Conservation (phyloP, 306 rosid species). For the Lithocarpus polystachyus region DNA sequence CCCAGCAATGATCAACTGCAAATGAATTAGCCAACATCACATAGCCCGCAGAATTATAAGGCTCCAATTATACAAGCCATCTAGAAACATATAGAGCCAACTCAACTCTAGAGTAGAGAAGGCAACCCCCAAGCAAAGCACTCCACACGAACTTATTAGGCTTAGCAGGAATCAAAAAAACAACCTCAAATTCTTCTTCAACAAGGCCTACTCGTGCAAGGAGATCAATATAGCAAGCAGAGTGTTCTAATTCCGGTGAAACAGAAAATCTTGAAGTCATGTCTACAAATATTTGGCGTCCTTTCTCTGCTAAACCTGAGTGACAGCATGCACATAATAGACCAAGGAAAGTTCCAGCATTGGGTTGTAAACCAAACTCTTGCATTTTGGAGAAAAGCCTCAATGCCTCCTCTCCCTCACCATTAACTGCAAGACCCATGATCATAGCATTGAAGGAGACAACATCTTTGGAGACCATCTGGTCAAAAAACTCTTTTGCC, state of each 20-base stretch:
- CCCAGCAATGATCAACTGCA: slow-evolving; percentile 51
- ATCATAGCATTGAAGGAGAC: slow-evolving; percentile 63
- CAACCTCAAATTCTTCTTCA: slow-evolving; percentile 53
- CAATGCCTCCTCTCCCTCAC: slow-evolving; percentile 55
- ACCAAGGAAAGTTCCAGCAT: slow-evolving; percentile 49
- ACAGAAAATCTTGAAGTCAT: slow-evolving; percentile 21
- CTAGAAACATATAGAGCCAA: slow-evolving; percentile 48
- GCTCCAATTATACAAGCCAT: slow-evolving; percentile 53
- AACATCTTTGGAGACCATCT: slow-evolving; percentile 45
- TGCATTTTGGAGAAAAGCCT: slow-evolving; percentile 43
- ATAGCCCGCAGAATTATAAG: slow-evolving; percentile 46
- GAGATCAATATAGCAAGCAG: slow-evolving; percentile 61
- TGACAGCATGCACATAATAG: slow-evolving; percentile 57
- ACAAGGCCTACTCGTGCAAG: slow-evolving; percentile 52
- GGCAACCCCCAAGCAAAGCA: slow-evolving; percentile 59
- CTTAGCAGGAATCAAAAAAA: slow-evolving; percentile 47
- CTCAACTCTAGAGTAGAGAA: slow-evolving; percentile 53
- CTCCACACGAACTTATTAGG: slow-evolving; percentile 62
- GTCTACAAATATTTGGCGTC: slow-evolving; percentile 42
- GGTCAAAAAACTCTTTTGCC: slow-evolving; percentile 59
- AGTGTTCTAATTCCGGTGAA: slow-evolving; percentile 46
- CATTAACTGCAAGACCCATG: slow-evolving; percentile 62
- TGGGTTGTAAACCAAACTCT: slow-evolving; percentile 45
- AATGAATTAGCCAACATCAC: slow-evolving; percentile 62
- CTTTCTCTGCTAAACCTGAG: slow-evolving; percentile 47